Percentiles rank a stretch among this genome's conserved stretches.
Evolutionary conservation across 2,329 filamentous ascomycete species (phyloP).

Genomic region (Ilyonectria sp.): DNA sequence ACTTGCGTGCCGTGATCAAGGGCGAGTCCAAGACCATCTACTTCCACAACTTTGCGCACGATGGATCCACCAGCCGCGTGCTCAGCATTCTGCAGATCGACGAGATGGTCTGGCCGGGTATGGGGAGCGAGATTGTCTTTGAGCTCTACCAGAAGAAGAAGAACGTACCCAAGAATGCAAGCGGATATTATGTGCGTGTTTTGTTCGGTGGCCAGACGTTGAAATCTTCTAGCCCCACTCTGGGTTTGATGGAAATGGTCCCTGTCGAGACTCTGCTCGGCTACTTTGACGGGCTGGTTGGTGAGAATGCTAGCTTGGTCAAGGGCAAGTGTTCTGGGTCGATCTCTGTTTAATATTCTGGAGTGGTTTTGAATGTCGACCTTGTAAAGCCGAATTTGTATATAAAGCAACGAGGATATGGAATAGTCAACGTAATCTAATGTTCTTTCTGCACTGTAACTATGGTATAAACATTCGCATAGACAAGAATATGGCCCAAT

Average conservation of each 20-base stretch:
- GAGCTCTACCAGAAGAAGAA: conserved; percentile 72
- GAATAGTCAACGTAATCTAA: no score
- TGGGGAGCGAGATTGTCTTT: conserved; percentile 84
- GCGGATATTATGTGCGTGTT: conserved; percentile 72
- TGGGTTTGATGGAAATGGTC: conserved; percentile 82
- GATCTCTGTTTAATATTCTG: conserved; percentile 2
- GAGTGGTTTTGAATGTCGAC: background rate
- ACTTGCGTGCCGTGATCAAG: conserved; percentile 70
- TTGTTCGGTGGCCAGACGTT: conserved; percentile 80
- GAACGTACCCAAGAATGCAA: conserved; percentile 18
- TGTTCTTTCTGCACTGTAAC: no score
- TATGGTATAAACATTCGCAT: no score
- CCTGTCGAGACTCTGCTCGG: conserved; percentile 74
- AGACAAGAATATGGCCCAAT: no score
- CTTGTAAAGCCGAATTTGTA: background rate
- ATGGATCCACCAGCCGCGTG: conserved; percentile 78
- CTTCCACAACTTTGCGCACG: conserved; percentile 85
- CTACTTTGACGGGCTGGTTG: conserved; percentile 82
- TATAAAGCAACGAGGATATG: no score
- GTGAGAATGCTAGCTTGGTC: conserved; percentile 63
- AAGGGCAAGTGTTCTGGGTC: conserved; percentile 50
- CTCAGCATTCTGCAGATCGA: conserved; percentile 78
- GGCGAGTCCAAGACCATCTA: conserved; percentile 65
- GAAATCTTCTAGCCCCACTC: conserved; percentile 75
- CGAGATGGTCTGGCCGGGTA: conserved; percentile 86